These are phyloP conservation scores for Podospora pseudopauciseta DNA, from an alignment of 495 filamentous ascomycete species.

Conservation along the genomic window DNA sequence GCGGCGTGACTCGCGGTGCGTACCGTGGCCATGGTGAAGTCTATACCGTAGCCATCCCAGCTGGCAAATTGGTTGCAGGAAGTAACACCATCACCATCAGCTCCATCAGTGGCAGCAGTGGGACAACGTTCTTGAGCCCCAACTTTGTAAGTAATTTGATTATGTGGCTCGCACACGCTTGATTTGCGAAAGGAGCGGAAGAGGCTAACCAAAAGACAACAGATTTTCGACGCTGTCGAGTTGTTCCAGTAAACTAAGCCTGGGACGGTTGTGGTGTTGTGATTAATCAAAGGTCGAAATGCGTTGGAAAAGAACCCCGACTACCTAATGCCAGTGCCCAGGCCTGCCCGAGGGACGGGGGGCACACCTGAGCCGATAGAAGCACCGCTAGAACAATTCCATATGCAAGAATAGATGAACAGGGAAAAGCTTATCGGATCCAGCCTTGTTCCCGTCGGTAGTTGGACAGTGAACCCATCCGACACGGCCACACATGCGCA, in stretches of 20 bases:
- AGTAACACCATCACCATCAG: conserved; percentile 61
- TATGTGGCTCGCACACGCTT: neutral
- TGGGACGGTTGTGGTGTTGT: neutral
- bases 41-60: conserved; percentile 54
- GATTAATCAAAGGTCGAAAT: neutral
- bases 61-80: conserved; percentile 54
- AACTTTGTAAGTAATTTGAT: conserved; percentile 53
- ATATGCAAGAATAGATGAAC: neutral
- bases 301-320: neutral
- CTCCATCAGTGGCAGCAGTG: conserved; percentile 56
- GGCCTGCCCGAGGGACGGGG: neutral
- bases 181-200: neutral
- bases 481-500: neutral
- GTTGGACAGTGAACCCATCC: neutral
- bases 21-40: conserved; percentile 61
- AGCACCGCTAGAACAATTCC: neutral
- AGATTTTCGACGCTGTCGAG: conserved; percentile 58
- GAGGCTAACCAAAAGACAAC: conserved; percentile 1
- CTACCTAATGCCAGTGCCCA: neutral
- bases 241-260: conserved; percentile 33
- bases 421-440: neutral
- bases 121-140: conserved; percentile 52
- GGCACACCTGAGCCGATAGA: neutral
- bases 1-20: conserved; percentile 61
- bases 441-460: neutral